Conservation (phyloP, 2,329 filamentous ascomycete genomes). For the Diaporthe batatas region DNA sequence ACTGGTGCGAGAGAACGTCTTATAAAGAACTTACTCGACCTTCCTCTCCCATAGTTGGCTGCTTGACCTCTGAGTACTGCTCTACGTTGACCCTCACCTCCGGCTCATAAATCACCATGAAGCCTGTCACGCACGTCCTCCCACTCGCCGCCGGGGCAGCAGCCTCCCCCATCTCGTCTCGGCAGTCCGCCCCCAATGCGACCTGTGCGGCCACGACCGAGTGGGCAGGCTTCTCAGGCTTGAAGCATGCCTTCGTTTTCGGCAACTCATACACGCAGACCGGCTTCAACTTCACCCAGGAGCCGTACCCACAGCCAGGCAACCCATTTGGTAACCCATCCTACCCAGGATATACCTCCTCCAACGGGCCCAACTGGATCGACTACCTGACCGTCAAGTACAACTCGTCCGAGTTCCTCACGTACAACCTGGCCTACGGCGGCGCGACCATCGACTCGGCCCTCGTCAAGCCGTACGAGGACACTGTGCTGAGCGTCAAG, state of each 20-base stretch:
- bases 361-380: conserved; percentile 66
- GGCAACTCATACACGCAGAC: conserved; percentile 40
- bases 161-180: conserved; percentile 16
- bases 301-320: conserved; percentile 60
- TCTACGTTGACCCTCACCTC: background rate
- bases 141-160: conserved; percentile 28
- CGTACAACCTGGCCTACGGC: conserved; percentile 68
- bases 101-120: conserved; percentile 23
- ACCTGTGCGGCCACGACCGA: conserved; percentile 46
- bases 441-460: conserved; percentile 66
- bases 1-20: background rate
- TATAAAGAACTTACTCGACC: conserved; percentile 5
- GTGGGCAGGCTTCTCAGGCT: conserved; percentile 54
- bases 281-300: conserved; percentile 66
- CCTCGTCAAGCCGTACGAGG: conserved; percentile 64
- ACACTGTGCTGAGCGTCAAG: conserved; percentile 62
- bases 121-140: conserved; percentile 17
- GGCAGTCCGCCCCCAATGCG: background rate
- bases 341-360: conserved; percentile 64
- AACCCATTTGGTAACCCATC: conserved; percentile 75
- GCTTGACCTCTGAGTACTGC: background rate
- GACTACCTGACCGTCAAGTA: conserved; percentile 61
- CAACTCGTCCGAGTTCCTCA: conserved; percentile 60
- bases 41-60: background rate
- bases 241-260: conserved; percentile 59